phyloP scores from a whole-genome alignment of 176 grass and related monocot genomes.

The Oropetium thomaeum region DNA sequence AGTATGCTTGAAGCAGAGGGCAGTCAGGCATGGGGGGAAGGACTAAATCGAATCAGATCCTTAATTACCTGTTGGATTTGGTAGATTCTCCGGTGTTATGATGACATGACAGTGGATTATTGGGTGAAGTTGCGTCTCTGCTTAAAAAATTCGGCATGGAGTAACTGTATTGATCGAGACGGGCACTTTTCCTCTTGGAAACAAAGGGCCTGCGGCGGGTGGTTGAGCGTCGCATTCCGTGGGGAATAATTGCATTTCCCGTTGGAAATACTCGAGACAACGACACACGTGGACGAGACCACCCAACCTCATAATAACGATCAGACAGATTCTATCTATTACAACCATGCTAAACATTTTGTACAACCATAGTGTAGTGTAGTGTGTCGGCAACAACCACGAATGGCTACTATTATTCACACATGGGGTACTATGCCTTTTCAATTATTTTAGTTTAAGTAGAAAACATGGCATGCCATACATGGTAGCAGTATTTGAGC shows the following conservation, averaged over 20 bases:
- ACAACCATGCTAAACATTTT: background rate
- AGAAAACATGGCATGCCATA: no score
- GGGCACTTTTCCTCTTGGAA: background rate
- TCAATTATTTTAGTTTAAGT: no score
- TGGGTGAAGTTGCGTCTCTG: background rate
- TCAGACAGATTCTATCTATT: background rate
- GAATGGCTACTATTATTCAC: background rate
- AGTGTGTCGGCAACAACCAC: background rate
- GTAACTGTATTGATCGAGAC: background rate
- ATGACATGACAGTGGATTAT: background rate
- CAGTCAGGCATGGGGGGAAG: no score
- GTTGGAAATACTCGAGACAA: background rate
- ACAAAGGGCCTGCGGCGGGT: background rate
- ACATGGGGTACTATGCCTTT: no score
- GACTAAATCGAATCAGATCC: no score
- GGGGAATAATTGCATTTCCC: background rate
- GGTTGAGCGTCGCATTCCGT: background rate
- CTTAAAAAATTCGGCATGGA: background rate
- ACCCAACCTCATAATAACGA: background rate
- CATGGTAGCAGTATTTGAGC: no score
- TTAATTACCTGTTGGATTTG: background rate
- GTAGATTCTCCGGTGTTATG: background rate
- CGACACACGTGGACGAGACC: background rate
- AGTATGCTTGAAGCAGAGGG: background rate
- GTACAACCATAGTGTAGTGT: no score